Evolutionary conservation across 2,329 filamentous ascomycete species (phyloP), one percentile per base, ranked within the genome.

Genomic region (Talaromyces sp.): DNA sequence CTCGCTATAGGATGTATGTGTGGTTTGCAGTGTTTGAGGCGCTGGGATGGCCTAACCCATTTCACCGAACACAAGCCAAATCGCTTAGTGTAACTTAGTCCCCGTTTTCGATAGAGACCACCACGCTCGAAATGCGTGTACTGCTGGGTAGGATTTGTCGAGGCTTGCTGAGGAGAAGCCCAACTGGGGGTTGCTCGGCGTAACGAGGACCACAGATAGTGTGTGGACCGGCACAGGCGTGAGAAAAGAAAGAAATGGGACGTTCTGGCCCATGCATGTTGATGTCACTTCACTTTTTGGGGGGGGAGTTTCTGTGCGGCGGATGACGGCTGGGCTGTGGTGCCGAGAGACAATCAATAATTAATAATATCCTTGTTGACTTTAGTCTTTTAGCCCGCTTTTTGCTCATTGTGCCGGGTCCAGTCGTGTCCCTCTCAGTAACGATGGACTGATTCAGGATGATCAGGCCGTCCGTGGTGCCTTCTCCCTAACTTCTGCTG

Each of bases 231-330:
- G 27, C 27, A 43, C 52, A 58, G 62, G 41, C 43, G 49, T 39
- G 41, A 33, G 56, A 43, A 58, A n/a, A 27, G 14, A 43, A 35
- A 33, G n/a, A 45, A 60, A 62, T 52, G 33, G 64, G n/a, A 37
- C 58, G 64, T 50, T 66, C 64, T 66, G 60, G 64, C 52, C 59
- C 49, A 66, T 50, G 64, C 64, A 57, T 37, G 64, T 52, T 66
- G 64, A 66, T 66, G 64, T 66, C 59, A 66, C 58, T 58, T 33
- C 33, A 24, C 52, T 37, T 22, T 37, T 54, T n/a, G n/a, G 19
- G 50, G 58, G 37, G 35, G 41, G 37, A 22, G 2, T 45, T 33
- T 43, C 39, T 62, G 22, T 33, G 60, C 35, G 49, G 49, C 35
- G 24, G 47, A 62, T 52, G 60, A 52, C 47, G 60, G 19, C 27